Percentiles rank a stretch among this genome's conserved stretches.
Evolutionary conservation across 768 basidiomycete species (phyloP).

Genomic region (Phaeotremella fagi): DNA sequence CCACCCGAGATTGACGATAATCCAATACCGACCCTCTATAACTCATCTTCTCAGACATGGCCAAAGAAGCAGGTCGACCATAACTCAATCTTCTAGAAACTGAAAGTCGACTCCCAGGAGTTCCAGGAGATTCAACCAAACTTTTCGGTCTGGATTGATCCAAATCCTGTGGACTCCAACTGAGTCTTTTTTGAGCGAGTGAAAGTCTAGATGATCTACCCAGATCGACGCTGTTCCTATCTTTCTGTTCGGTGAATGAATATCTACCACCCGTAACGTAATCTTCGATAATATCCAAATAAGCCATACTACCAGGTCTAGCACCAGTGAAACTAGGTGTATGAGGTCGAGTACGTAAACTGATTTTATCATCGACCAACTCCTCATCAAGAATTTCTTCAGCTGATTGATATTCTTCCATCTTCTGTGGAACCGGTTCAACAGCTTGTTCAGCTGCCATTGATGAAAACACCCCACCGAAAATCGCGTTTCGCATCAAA

Average conservation of each 20-base stretch:
- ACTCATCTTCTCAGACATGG: not conserved
- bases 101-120: too few relatives aligned
- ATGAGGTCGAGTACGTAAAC: conserved; percentile 7
- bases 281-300: conserved; percentile 41
- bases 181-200: conserved; percentile 24
- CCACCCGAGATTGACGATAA: not conserved
- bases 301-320: conserved; percentile 31
- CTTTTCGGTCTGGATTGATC: conserved; percentile 1
- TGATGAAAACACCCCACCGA: conserved; percentile 61
- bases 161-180: conserved; percentile 25
- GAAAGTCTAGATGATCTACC: conserved; percentile 3
- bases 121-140: conserved; percentile 5
- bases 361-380: too few relatives aligned
- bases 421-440: conserved; percentile 50
- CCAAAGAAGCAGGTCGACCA: not conserved
- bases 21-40: not conserved
- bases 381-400: conserved; percentile 18
- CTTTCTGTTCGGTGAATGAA: not conserved
- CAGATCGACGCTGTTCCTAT: not conserved
- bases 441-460: conserved; percentile 62
- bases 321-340: conserved; percentile 21
- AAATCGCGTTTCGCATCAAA: conserved; percentile 55
- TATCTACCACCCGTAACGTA: conserved; percentile 21
- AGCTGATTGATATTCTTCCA: conserved; percentile 51
- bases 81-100: not conserved